Evolutionary conservation across 2,329 filamentous ascomycete species (phyloP), one percentile per base, ranked within the genome.

Genomic region (Lachnellula cervina): DNA sequence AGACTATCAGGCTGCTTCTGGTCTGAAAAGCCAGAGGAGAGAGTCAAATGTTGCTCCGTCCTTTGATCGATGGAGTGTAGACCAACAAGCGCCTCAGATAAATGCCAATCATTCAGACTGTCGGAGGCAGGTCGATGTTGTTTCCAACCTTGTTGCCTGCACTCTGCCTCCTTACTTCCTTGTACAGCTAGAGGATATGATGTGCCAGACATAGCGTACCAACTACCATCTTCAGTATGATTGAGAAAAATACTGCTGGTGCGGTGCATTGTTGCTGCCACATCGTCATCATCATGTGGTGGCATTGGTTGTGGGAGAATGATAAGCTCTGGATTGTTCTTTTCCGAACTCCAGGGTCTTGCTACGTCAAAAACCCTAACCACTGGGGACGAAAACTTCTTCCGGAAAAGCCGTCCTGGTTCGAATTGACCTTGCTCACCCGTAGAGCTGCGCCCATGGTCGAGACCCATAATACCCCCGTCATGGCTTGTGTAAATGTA

Each of bases 401-500:
- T 82, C 9, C 80, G 81, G 65, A 90, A 91, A 0, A 84, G 75
- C 9, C 71, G 70, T 17, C 62, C 61, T 23, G 64, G 59, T 42
- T 32, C 28, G 28, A 32, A 32, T 32, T 47, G n/a, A 21, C 66
- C 62, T 44, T 65, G 59, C n/a, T 73, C 71, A 1, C 75, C 44
- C 16, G n/a, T 17, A 6, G 13, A 69, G 25, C 40, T 61, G 28
- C 55, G 52, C 17, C 77, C 74, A 61, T 88, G 83, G 64, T 93
- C 88, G 58, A 94, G 87, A 0, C 89, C 89, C 64, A 92, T 87
- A 2, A 96, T 82, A 38, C 86, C 83, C 43, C 94, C 94, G 64
- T 97, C 89, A 65, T 91, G 89, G 64, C 86, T 85, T 62, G 87
- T 90, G 62, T 93, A 93, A 50, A 97, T 87, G 72, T 97, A 97